Conservation (phyloP, 257 asterid species). For the Cynanchum wilfordii region DNA sequence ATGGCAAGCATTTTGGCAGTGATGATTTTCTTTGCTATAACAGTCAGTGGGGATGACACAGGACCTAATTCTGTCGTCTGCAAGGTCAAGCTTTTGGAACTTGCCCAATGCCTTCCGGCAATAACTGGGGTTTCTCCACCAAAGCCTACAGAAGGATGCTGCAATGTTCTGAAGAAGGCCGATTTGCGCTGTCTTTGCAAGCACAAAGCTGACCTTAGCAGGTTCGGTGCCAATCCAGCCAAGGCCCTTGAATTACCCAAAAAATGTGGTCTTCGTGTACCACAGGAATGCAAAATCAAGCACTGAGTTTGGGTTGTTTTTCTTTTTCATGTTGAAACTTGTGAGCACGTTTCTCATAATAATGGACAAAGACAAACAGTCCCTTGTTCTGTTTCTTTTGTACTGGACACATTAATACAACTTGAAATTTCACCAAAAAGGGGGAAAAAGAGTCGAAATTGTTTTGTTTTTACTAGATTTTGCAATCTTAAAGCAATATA, state of each 20-base stretch:
- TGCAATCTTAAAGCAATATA: neutral
- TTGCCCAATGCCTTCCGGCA: slow-evolving; percentile 48
- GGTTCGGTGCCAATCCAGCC: slow-evolving; percentile 30
- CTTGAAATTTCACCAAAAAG: neutral
- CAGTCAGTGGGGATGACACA: slow-evolving; percentile 6
- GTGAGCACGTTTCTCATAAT: too few species aligned
- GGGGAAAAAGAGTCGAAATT: neutral
- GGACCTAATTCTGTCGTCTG: slow-evolving; percentile 20
- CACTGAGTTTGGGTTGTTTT: neutral
- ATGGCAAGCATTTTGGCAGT: neutral
- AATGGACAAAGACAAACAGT: too few species aligned
- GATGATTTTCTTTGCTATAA: neutral
- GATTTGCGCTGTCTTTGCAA: slow-evolving; percentile 40
- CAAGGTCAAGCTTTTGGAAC: slow-evolving; percentile 38
- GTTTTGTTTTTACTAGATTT: too few species aligned
- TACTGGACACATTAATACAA: neutral
- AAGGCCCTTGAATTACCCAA: slow-evolving; percentile 43
- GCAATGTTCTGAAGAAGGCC: slow-evolving; percentile 33
- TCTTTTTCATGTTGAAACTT: too few species aligned
- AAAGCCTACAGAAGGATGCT: slow-evolving; percentile 35
- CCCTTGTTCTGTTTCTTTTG: too few species aligned
- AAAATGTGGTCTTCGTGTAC: slow-evolving; percentile 32
- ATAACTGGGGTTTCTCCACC: slow-evolving; percentile 38
- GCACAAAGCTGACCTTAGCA: slow-evolving; percentile 27
- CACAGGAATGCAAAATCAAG: slow-evolving; percentile 26